These are phyloP conservation scores for Marasmius tenuissimus DNA, from an alignment of 1,284 basidiomycete genomes.

Conservation along the genomic window DNA sequence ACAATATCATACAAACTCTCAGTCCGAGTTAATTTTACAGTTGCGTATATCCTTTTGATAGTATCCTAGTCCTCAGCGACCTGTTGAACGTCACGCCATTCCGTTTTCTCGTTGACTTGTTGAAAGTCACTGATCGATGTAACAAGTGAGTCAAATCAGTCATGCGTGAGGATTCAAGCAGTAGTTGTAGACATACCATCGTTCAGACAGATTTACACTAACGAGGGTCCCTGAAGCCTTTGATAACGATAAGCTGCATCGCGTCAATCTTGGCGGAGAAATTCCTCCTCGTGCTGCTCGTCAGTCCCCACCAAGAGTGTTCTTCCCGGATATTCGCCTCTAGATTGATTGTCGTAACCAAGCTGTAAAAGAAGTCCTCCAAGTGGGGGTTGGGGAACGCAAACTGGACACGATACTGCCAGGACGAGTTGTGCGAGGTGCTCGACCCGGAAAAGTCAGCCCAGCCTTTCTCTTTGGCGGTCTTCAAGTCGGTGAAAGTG, in stretches of 20 bases:
- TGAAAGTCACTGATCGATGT: too few species aligned
- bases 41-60: too few species aligned
- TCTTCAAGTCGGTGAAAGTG: constrained; percentile 3
- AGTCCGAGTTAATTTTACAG: too few species aligned
- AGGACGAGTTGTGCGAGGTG: not conserved
- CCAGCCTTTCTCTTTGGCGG: constrained; percentile 1
- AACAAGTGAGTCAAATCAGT: too few species aligned
- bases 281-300: not conserved
- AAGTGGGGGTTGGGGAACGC: constrained; percentile 1
- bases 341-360: constrained; percentile 4
- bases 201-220: too few species aligned
- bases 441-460: constrained; percentile 3
- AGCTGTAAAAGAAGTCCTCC: not conserved
- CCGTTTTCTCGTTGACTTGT: too few species aligned
- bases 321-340: constrained; percentile 6
- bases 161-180: too few species aligned
- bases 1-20: too few species aligned
- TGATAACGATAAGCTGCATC: constrained; percentile 1
- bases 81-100: too few species aligned
- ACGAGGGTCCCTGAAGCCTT: not conserved
- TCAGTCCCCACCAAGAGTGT: not conserved
- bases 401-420: constrained; percentile 2
- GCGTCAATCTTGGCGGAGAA: not conserved
- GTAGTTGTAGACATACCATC: too few species aligned
- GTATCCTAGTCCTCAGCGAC: too few species aligned